Percentiles rank a stretch among this genome's conserved stretches.
These are phyloP conservation scores for Microglena sp. DNA, from an alignment of 139 green algal genomes.

Conservation along the genomic window DNA sequence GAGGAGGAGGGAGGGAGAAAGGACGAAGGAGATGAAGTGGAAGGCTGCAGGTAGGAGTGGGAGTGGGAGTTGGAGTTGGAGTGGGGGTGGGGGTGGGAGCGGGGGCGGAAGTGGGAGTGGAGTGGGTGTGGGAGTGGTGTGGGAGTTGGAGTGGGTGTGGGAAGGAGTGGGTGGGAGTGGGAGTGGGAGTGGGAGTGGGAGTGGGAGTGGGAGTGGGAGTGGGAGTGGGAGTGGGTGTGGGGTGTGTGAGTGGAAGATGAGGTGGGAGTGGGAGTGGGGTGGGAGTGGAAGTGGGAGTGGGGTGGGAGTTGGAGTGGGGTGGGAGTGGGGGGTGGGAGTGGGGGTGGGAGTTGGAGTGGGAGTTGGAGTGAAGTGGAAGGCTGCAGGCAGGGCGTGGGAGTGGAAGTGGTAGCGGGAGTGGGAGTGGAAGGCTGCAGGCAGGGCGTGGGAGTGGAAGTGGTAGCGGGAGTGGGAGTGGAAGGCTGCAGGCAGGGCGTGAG, in stretches of 20 bases:
- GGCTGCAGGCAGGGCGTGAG: background rate
- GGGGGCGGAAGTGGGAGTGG: too few relatives aligned
- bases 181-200: constrained; percentile 12
- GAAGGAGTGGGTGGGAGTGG: too few relatives aligned
- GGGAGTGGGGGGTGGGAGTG: background rate
- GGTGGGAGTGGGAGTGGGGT: too few relatives aligned
- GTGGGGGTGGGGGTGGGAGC: too few relatives aligned
- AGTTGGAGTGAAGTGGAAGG: background rate
- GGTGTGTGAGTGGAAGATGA: background rate
- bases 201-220: constrained; percentile 2
- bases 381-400: too few relatives aligned
- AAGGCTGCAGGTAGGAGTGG: background rate
- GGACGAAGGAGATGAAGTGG: background rate
- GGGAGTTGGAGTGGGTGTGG: too few relatives aligned
- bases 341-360: background rate
- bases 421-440: background rate
- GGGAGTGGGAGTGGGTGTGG: background rate
- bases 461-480: background rate
- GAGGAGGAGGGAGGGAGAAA: background rate
- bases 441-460: background rate
- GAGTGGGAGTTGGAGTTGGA: background rate
- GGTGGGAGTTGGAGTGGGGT: background rate
- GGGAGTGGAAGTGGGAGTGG: background rate
- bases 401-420: background rate
- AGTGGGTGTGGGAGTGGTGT: too few relatives aligned